A percentile compares a stretch with the other conserved stretches of the same genome.
phyloP scores from a whole-genome alignment of 345 rosid genomes.

The Gossypium arboreum region DNA sequence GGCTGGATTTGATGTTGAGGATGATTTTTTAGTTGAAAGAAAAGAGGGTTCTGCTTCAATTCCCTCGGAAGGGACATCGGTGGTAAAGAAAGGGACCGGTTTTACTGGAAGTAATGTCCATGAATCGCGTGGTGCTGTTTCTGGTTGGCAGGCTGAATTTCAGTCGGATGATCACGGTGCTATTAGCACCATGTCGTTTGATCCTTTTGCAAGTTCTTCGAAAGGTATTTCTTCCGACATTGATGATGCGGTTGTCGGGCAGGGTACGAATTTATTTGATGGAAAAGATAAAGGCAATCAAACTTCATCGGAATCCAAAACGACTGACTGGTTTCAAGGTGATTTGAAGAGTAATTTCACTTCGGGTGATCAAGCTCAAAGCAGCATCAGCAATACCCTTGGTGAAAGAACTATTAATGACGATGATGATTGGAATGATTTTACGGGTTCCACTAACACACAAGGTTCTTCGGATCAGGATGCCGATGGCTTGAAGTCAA shows the following conservation, averaged over 20 bases:
- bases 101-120: conserved; percentile 28
- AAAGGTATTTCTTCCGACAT: neutral
- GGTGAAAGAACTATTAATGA: conserved; percentile 20
- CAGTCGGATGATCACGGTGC: conserved; percentile 2
- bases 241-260: neutral
- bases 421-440: conserved; percentile 58
- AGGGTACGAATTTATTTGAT: neutral
- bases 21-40: conserved; percentile 39
- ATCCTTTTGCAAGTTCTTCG: conserved; percentile 10
- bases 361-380: conserved; percentile 29
- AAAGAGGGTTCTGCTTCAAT: conserved; percentile 24
- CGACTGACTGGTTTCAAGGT: conserved; percentile 1
- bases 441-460: conserved; percentile 48
- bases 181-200: neutral
- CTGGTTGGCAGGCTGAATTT: conserved; percentile 24
- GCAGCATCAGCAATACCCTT: conserved; percentile 22
- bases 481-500: conserved; percentile 13
- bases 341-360: neutral
- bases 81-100: conserved; percentile 18
- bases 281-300: conserved; percentile 5
- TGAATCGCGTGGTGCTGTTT: conserved; percentile 21
- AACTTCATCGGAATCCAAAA: neutral
- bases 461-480: conserved; percentile 25
- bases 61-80: conserved; percentile 25
- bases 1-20: conserved; percentile 49